Conservation (phyloP, 1,284 basidiomycete genomes). For the Sparassis latifolia region DNA sequence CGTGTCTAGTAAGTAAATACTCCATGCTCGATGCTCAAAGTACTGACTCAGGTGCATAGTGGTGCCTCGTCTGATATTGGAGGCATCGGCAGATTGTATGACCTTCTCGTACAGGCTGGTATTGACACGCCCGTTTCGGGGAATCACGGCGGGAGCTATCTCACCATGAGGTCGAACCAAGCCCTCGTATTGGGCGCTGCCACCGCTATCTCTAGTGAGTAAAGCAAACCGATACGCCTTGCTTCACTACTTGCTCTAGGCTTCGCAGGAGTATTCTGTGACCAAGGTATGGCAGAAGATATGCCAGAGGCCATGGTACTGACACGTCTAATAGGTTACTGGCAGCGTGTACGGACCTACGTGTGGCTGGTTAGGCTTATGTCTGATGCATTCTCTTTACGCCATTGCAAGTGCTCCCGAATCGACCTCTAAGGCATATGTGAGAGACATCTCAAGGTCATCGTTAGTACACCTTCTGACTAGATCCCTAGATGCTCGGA, state of each 20-base stretch:
- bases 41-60: slow-evolving; percentile 24
- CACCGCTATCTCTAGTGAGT: slow-evolving; percentile 29
- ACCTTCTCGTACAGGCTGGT: slow-evolving; percentile 48
- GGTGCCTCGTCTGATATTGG: slow-evolving; percentile 58
- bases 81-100: slow-evolving; percentile 50
- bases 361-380: not conserved
- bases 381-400: slow-evolving; percentile 16
- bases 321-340: slow-evolving; percentile 30
- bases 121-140: slow-evolving; percentile 46
- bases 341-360: slow-evolving; percentile 35
- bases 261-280: slow-evolving; percentile 43
- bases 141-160: slow-evolving; percentile 64
- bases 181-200: slow-evolving; percentile 50
- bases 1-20: slow-evolving; percentile 27
- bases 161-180: slow-evolving; percentile 57
- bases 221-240: not conserved
- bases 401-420: slow-evolving; percentile 43
- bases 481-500: slow-evolving; percentile 40
- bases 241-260: slow-evolving; percentile 18
- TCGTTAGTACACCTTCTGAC: not conserved
- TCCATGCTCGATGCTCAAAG: slow-evolving; percentile 1
- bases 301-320: too few relatives aligned
- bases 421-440: slow-evolving; percentile 45
- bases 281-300: slow-evolving; percentile 31
- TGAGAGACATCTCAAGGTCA: slow-evolving; percentile 14